These are phyloP conservation scores for Aspergillus floridensis DNA, from an alignment of 2,329 filamentous ascomycete species.

Conservation along the genomic window DNA sequence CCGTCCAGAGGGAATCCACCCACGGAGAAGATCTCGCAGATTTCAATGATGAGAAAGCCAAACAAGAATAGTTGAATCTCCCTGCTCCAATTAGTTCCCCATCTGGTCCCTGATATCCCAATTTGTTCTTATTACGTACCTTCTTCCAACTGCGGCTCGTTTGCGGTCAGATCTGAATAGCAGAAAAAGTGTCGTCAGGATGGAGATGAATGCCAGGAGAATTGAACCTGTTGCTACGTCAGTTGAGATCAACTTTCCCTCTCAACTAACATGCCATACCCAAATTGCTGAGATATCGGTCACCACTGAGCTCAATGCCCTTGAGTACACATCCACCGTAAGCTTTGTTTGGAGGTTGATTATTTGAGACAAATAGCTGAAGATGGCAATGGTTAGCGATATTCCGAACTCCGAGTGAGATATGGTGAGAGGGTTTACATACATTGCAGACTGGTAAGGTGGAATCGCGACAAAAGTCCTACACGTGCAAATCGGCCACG, in stretches of 20 bases:
- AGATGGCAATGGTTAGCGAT: constrained; percentile 18
- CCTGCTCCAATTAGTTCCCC: constrained; percentile 48
- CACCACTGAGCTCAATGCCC: constrained; percentile 70
- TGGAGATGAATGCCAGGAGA: constrained; percentile 73
- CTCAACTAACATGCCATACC: constrained; percentile 53
- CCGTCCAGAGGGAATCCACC: constrained; percentile 77
- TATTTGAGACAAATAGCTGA: constrained; percentile 63
- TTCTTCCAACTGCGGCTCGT: constrained; percentile 87
- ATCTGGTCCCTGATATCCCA: neutral
- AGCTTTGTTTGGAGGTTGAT: constrained; percentile 60
- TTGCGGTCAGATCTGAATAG: constrained; percentile 82
- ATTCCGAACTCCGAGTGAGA: neutral
- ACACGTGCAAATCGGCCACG: constrained; percentile 22
- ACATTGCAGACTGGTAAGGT: constrained; percentile 84
- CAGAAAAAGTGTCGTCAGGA: constrained; percentile 64
- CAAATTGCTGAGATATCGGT: constrained; percentile 72
- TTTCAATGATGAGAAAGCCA: constrained; percentile 79
- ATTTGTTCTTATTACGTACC: constrained; percentile 53
- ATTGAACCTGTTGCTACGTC: constrained; percentile 68
- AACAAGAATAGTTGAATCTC: constrained; percentile 95
- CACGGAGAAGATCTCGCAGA: constrained; percentile 96
- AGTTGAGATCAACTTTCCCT: constrained; percentile 4
- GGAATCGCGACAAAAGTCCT: constrained; percentile 82
- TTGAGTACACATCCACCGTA: constrained; percentile 69
- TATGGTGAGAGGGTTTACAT: constrained; percentile 41